Evolutionary conservation across 2,329 filamentous ascomycete genomes (phyloP).

Genomic region (Leptoxyphium fumago): DNA sequence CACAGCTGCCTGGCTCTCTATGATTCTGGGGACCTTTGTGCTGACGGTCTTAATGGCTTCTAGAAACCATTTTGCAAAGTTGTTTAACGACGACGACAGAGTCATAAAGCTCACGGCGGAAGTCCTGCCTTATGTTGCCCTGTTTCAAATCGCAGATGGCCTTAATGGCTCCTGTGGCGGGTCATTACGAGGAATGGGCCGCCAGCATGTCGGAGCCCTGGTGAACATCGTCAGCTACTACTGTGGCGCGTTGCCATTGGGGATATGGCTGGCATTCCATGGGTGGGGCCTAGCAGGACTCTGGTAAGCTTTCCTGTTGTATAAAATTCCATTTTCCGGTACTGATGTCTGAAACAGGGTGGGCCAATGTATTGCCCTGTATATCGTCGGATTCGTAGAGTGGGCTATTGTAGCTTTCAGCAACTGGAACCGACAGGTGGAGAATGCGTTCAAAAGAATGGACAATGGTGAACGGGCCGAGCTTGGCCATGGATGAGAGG

Average conservation of each 20-base stretch:
- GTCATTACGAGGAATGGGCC: slow-evolving; percentile 65
- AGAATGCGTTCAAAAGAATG: slow-evolving; percentile 56
- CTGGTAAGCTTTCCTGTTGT: slow-evolving; percentile 34
- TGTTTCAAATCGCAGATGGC: slow-evolving; percentile 84
- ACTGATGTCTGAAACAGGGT: neutral
- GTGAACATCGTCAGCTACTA: slow-evolving; percentile 81
- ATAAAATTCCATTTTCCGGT: neutral
- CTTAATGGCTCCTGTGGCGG: slow-evolving; percentile 77
- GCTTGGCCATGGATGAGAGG: slow-evolving; percentile 6
- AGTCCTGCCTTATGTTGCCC: slow-evolving; percentile 72
- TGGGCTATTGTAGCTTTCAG: slow-evolving; percentile 68
- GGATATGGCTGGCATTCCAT: slow-evolving; percentile 72
- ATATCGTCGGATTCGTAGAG: slow-evolving; percentile 62
- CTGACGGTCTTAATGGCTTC: slow-evolving; percentile 55
- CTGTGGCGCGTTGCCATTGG: slow-evolving; percentile 62
- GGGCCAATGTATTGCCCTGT: slow-evolving; percentile 45
- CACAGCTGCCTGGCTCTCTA: slow-evolving; percentile 57
- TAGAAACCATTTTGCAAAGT: slow-evolving; percentile 55
- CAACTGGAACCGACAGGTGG: slow-evolving; percentile 61
- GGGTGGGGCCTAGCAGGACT: slow-evolving; percentile 69
- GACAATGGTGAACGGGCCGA: slow-evolving; percentile 37
- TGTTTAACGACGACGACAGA: slow-evolving; percentile 65
- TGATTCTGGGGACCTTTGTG: slow-evolving; percentile 52
- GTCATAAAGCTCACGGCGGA: slow-evolving; percentile 60
- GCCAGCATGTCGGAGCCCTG: slow-evolving; percentile 69